A percentile compares a stretch with the other conserved stretches of the same genome.
Evolutionary conservation across 768 basidiomycete genomes (phyloP).

Genomic region (Neoboletus magnificus): DNA sequence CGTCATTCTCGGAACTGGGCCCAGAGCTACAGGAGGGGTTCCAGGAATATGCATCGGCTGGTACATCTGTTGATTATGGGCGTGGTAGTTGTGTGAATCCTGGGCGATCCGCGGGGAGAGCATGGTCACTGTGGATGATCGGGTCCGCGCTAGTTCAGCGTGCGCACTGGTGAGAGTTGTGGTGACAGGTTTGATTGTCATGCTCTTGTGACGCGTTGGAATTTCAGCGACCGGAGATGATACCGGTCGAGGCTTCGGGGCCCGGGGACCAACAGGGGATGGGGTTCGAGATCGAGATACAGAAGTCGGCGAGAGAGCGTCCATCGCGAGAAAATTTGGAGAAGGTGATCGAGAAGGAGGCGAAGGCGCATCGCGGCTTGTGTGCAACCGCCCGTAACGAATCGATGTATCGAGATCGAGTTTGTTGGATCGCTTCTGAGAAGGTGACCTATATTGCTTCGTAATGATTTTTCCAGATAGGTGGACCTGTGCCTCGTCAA

Average conservation of each 20-base stretch:
- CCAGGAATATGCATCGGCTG: slow-evolving; percentile 29
- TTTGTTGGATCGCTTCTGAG: slow-evolving; percentile 29
- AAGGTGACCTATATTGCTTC: slow-evolving; percentile 43
- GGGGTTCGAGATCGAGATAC: slow-evolving; percentile 41
- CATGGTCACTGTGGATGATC: slow-evolving; percentile 31
- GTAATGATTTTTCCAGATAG: slow-evolving; percentile 31
- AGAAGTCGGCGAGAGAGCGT: slow-evolving; percentile 16
- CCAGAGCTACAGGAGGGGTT: slow-evolving; percentile 12
- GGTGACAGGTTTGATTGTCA: slow-evolving; percentile 25
- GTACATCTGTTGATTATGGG: slow-evolving; percentile 32
- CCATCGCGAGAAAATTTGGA: slow-evolving; percentile 13
- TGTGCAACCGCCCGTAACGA: slow-evolving; percentile 18
- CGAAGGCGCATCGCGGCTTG: slow-evolving; percentile 25
- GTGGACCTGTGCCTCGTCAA: slow-evolving; percentile 20
- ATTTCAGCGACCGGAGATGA: slow-evolving; percentile 29
- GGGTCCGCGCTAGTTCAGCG: slow-evolving; percentile 22
- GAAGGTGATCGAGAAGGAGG: slow-evolving; percentile 32
- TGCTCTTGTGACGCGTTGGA: slow-evolving; percentile 32
- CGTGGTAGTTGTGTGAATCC: slow-evolving; percentile 32
- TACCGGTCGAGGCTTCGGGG: slow-evolving; percentile 30
- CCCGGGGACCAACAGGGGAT: slow-evolving; percentile 52
- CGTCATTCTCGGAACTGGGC: background rate
- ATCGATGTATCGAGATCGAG: slow-evolving; percentile 10
- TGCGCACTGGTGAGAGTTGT: slow-evolving; percentile 15
- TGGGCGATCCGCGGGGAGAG: slow-evolving; percentile 22